Evolutionary conservation across 306 rosid genomes (phyloP).

Genomic region (Casuarina glauca): DNA sequence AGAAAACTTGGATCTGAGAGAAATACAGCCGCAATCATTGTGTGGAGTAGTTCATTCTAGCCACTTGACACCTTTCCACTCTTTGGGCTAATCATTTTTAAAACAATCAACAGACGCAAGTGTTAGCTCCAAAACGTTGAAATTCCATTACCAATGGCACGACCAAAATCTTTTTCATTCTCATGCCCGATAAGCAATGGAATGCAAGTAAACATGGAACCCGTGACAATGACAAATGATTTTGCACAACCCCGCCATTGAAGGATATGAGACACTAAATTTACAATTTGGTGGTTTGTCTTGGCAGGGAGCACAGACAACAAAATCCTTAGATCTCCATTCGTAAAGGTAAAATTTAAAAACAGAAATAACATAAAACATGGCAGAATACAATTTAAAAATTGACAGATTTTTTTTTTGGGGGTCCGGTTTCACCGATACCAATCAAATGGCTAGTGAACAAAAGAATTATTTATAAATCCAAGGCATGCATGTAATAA

Average conservation of each 20-base stretch:
- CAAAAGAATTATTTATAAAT: too few species aligned
- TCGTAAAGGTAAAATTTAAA: not conserved
- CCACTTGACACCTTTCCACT: not conserved
- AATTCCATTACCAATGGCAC: not conserved
- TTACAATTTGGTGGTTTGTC: too few species aligned
- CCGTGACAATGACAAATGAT: not conserved
- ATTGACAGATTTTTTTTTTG: not conserved
- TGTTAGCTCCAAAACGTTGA: not conserved
- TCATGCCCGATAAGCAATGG: not conserved
- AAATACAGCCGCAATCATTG: not conserved
- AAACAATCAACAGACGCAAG: not conserved
- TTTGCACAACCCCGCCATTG: too few species aligned
- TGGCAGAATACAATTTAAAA: not conserved
- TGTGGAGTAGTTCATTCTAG: not conserved
- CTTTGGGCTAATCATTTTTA: not conserved
- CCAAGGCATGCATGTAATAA: not conserved
- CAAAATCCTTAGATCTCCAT: not conserved
- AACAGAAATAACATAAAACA: not conserved
- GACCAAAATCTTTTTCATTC: not conserved
- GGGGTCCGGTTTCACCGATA: not conserved
- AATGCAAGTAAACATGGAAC: not conserved
- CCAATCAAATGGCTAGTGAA: not conserved
- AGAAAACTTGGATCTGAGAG: not conserved
- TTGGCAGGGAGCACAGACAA: too few species aligned
- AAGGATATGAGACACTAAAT: too few species aligned